Conservation (phyloP, 805 yeast genomes). For the Barnettozyma vustinii region DNA sequence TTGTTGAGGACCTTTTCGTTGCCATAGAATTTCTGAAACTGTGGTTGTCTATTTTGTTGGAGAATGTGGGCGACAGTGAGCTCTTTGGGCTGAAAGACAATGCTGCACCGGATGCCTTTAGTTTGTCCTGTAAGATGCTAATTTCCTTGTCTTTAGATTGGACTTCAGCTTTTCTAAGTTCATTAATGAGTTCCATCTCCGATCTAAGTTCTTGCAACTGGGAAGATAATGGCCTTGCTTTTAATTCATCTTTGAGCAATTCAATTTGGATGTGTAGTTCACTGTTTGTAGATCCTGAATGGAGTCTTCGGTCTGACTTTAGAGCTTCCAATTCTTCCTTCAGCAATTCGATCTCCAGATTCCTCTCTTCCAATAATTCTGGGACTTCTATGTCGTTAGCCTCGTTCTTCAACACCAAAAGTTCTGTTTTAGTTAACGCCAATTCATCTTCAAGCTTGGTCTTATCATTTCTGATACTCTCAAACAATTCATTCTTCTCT, state of each 20-base stretch:
- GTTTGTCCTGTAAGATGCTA: constrained; percentile 14
- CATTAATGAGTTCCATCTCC: constrained; percentile 37
- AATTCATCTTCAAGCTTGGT: constrained; percentile 2
- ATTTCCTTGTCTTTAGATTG: constrained; percentile 26
- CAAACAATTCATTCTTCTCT: background rate
- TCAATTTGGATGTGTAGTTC: constrained; percentile 24
- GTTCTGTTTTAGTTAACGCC: background rate
- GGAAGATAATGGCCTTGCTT: constrained; percentile 35
- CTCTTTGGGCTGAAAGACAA: background rate
- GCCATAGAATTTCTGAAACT: background rate
- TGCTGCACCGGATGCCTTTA: background rate
- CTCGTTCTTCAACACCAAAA: background rate
- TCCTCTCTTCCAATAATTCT: constrained; percentile 18
- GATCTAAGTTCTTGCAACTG: constrained; percentile 42
- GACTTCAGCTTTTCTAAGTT: constrained; percentile 26
- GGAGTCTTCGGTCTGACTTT: constrained; percentile 7
- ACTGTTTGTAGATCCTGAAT: constrained; percentile 14
- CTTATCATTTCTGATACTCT: background rate
- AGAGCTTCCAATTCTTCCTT: constrained; percentile 18
- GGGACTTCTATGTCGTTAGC: background rate
- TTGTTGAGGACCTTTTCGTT: background rate
- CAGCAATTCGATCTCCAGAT: constrained; percentile 20
- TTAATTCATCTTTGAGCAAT: constrained; percentile 19
- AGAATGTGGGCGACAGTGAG: background rate
- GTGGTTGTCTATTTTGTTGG: background rate